Conservation (phyloP, 2,329 filamentous ascomycete species). For the Colletotrichum cuscutae region DNA sequence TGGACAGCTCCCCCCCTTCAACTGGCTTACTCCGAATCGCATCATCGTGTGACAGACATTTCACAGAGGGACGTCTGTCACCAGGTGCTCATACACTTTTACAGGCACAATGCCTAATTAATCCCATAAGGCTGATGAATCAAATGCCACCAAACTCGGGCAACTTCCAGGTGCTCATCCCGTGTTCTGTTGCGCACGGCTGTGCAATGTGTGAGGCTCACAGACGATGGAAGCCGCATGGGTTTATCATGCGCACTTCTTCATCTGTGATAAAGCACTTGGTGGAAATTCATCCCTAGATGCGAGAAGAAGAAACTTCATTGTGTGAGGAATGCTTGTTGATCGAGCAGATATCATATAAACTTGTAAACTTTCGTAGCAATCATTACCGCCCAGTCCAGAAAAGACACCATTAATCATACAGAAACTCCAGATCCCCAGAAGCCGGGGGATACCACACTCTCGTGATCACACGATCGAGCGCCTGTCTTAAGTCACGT, state of each 20-base stretch:
- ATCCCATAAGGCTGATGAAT: neutral
- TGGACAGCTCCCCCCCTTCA: neutral
- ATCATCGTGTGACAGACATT: neutral
- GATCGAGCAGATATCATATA: neutral
- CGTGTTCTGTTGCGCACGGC: neutral
- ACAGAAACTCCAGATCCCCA: constrained; percentile 13
- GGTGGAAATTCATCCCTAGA: neutral
- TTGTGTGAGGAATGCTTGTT: neutral
- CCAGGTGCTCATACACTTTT: neutral
- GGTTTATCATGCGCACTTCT: neutral
- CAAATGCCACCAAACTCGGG: neutral
- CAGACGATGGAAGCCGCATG: neutral
- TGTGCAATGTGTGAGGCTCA: neutral
- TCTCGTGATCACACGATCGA: neutral
- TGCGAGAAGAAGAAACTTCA: neutral
- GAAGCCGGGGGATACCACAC: neutral
- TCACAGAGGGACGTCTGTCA: neutral
- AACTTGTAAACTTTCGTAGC: constrained; percentile 9
- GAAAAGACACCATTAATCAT: neutral
- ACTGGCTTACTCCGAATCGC: neutral
- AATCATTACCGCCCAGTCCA: constrained; percentile 9
- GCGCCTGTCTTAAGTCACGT: too few species aligned
- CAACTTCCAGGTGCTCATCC: neutral
- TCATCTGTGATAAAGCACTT: neutral
- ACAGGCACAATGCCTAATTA: neutral